Evolutionary conservation across 1,284 basidiomycete genomes (phyloP).

Genomic region (Phaffia rhodozyma): DNA sequence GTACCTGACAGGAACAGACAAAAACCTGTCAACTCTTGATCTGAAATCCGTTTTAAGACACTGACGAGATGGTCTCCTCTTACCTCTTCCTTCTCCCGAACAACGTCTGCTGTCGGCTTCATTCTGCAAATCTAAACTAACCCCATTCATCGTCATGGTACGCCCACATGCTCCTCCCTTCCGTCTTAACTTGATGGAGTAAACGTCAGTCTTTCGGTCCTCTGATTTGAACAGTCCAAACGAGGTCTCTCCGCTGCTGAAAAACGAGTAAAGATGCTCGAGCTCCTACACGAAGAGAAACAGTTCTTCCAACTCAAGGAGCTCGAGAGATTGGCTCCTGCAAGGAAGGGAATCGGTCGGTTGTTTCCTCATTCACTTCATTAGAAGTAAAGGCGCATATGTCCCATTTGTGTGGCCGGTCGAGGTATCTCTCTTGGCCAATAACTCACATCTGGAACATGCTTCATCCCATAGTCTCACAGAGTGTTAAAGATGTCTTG

Average conservation of each 20-base stretch:
- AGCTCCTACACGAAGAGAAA: conserved; percentile 13
- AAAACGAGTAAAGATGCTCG: conserved; percentile 12
- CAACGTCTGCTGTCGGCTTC: too few relatives aligned
- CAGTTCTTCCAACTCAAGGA: conserved; percentile 18
- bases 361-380: neutral
- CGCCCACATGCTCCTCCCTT: too few relatives aligned
- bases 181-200: too few relatives aligned
- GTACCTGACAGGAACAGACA: too few relatives aligned
- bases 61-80: too few relatives aligned
- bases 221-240: conserved; percentile 8
- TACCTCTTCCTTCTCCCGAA: too few relatives aligned
- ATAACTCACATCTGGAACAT: neutral
- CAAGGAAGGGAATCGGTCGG: conserved; percentile 14
- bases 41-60: too few relatives aligned
- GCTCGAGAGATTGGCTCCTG: conserved; percentile 13
- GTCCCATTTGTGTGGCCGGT: too few relatives aligned
- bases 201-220: too few relatives aligned
- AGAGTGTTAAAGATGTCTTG: conserved; percentile 18
- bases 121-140: too few relatives aligned
- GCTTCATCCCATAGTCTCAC: neutral
- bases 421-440: neutral
- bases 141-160: too few relatives aligned
- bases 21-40: too few relatives aligned
- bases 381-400: neutral
- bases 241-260: conserved; percentile 10